phyloP scores from a whole-genome alignment of 2,329 filamentous ascomycete species.

The Penicillium frequentans region DNA sequence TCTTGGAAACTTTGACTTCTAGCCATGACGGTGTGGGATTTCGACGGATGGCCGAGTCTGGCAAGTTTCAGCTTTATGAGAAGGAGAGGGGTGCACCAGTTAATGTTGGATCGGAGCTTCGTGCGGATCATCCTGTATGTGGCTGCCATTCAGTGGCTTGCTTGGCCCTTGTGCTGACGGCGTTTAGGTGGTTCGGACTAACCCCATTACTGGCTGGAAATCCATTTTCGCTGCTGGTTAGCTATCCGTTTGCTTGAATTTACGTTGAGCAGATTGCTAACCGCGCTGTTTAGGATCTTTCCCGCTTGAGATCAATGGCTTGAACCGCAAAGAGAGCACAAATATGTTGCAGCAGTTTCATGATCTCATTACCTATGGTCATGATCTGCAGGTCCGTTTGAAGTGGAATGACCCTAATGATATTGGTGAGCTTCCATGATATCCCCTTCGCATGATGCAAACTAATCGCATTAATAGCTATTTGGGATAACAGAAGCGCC shows the following conservation, averaged over 20 bases:
- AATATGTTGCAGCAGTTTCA: slow-evolving; percentile 33
- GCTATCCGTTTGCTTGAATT: no score
- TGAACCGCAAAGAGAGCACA: slow-evolving; percentile 31
- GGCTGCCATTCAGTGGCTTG: not conserved
- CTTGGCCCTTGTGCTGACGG: no score
- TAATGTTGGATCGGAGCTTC: slow-evolving; percentile 55
- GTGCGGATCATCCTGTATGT: slow-evolving; percentile 40
- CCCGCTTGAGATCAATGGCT: slow-evolving; percentile 25
- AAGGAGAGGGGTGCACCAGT: slow-evolving; percentile 50
- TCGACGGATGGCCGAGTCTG: slow-evolving; percentile 23
- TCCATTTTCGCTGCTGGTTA: slow-evolving; percentile 31
- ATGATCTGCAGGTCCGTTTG: slow-evolving; percentile 40
- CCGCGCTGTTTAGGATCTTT: slow-evolving; percentile 3
- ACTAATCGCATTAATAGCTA: slow-evolving; percentile 36
- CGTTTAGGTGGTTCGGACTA: slow-evolving; percentile 47
- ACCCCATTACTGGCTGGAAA: slow-evolving; percentile 45
- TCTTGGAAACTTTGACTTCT: slow-evolving; percentile 39
- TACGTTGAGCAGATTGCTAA: not conserved
- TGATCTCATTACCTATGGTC: slow-evolving; percentile 36
- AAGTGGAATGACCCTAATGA: slow-evolving; percentile 42
- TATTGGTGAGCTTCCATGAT: slow-evolving; percentile 7
- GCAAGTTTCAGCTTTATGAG: slow-evolving; percentile 28
- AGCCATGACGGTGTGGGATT: slow-evolving; percentile 28
- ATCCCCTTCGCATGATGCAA: not conserved
- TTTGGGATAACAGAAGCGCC: slow-evolving; percentile 59